Evolutionary conservation across 768 basidiomycete genomes (phyloP).

Genomic region (Cyclocybe cylindracea): DNA sequence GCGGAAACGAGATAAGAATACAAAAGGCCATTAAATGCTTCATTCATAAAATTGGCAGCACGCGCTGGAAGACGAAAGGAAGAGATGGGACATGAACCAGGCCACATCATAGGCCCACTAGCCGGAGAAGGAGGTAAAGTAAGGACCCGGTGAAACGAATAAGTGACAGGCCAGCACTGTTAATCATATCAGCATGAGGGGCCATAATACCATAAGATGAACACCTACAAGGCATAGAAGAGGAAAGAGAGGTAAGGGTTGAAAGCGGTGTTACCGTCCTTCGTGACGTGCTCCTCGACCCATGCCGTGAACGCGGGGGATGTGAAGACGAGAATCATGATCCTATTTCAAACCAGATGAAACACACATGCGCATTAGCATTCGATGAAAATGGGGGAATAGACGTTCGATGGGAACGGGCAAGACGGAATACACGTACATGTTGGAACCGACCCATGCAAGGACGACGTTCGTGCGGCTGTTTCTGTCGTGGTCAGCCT

Average conservation of each 20-base stretch:
- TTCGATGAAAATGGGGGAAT: background rate
- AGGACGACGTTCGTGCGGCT: conserved; percentile 85
- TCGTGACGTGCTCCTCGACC: conserved; percentile 59
- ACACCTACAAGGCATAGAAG: conserved; percentile 58
- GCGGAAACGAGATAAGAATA: conserved; percentile 16
- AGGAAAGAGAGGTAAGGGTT: conserved; percentile 90
- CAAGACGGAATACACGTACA: conserved; percentile 45
- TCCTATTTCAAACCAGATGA: conserved; percentile 33
- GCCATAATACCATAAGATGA: conserved; percentile 1
- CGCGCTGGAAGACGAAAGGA: conserved; percentile 10
- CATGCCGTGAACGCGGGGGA: conserved; percentile 75
- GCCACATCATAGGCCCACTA: conserved; percentile 56
- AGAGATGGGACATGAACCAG: background rate
- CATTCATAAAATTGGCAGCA: background rate
- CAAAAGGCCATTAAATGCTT: background rate
- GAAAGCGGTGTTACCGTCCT: conserved; percentile 56
- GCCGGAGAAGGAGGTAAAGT: conserved; percentile 75
- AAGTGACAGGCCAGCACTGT: conserved; percentile 76
- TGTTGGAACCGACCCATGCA: conserved; percentile 83
- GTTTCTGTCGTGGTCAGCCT: conserved; percentile 83
- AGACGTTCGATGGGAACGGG: background rate
- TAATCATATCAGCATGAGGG: conserved; percentile 2
- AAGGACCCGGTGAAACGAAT: conserved; percentile 80
- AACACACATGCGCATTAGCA: conserved; percentile 9
- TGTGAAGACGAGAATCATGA: conserved; percentile 76